phyloP scores from a whole-genome alignment of 805 yeast species.

The Diddensiella santjacobensis region DNA sequence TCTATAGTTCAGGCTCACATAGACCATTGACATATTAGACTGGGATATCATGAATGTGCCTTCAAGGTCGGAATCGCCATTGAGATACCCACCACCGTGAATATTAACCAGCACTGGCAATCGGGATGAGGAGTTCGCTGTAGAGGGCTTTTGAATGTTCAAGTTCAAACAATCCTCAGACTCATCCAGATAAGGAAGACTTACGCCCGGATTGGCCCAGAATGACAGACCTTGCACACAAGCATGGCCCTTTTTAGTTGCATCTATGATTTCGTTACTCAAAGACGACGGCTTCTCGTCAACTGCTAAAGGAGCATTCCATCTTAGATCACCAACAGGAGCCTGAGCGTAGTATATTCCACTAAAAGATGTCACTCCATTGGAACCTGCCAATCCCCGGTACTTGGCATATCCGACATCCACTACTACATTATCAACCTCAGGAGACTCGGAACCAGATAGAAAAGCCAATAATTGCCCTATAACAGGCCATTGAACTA shows the following conservation, averaged over 20 bases:
- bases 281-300: not conserved
- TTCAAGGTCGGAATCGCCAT: slow-evolving; percentile 26
- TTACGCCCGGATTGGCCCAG: not conserved
- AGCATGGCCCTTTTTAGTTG: slow-evolving; percentile 5
- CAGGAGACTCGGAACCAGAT: not conserved
- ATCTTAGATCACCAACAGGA: slow-evolving; percentile 15
- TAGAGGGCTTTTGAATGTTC: slow-evolving; percentile 8
- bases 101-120: slow-evolving; percentile 32
- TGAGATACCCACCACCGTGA: slow-evolving; percentile 36
- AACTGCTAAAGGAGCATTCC: slow-evolving; percentile 13
- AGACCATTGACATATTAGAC: slow-evolving; percentile 20
- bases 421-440: not conserved
- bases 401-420: slow-evolving; percentile 7
- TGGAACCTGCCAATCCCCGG: not conserved
- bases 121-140: no score
- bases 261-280: slow-evolving; percentile 2
- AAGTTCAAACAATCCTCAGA: slow-evolving; percentile 14
- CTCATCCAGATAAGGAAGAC: not conserved
- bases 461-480: not conserved
- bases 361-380: not conserved
- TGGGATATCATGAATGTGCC: slow-evolving; percentile 22
- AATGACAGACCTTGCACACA: slow-evolving; percentile 1
- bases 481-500: not conserved
- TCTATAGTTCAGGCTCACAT: slow-evolving; percentile 33
- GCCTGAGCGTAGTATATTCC: slow-evolving; percentile 17